Evolutionary conservation across 169 alveolate genomes (phyloP), one percentile per base, ranked within the genome.

Genomic region (Plasmodium gaboni): DNA sequence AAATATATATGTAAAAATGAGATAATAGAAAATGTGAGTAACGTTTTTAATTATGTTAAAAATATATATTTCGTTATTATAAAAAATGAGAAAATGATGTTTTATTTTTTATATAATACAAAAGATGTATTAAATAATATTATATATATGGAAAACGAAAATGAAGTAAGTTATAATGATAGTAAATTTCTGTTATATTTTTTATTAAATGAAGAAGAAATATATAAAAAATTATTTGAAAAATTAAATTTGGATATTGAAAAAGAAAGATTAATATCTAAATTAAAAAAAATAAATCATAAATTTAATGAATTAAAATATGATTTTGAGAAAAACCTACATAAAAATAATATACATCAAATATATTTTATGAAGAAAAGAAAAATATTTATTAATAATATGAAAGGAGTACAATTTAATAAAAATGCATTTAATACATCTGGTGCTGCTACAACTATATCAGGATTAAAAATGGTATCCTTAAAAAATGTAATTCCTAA

Each of bases 41-140:
- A 38, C n/a, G 24, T 76, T 15, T 64, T 9, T 50, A 46, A 64
- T 15, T 76, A 76, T 59, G 57, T 76, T 7, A 76, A 76, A 24
- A 76, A 76, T 48, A 32, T 76, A 13, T 76, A 76, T 24, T 76
- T 22, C 53, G 10, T 76, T 8, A 76, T 76, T 53, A 28, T 76
- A 15, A 65, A 57, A 7, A 76, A 76, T 76, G 76, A 76, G 15
- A 64, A 28, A 24, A 53, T 76, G 15, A 12, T 76, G n/a, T 65
- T 64, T 57, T 76, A 59, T 42, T 76, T 76, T 17, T 46, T 76
- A 26, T 76, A 19, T 22, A 46, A 63, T 44, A 46, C 89, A 3
- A 76, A 64, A 17, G 78, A 76, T 64, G 89, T 65, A 5, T 64
- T 76, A 76, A 76, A 64, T 65, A 76, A 74, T 48, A 59, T 76